phyloP scores from a whole-genome alignment of 148 eudicot species.

The Euryodendron excelsum region DNA sequence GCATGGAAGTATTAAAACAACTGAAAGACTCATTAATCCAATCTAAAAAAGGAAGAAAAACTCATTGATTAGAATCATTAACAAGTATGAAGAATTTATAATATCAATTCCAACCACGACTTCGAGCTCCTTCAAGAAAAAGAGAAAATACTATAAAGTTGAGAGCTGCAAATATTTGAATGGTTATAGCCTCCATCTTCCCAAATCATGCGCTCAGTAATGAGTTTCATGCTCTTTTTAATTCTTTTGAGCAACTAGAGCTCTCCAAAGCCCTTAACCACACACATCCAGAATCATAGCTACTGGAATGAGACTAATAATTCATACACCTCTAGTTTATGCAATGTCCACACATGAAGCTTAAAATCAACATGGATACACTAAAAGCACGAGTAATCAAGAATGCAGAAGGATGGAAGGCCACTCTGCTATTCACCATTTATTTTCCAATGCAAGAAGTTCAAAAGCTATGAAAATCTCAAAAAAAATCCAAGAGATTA shows the following conservation, averaged over 20 bases:
- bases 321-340: not conserved
- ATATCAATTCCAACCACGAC: not conserved
- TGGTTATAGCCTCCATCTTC: not conserved
- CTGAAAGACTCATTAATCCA: not conserved
- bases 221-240: not conserved
- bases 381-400: not conserved
- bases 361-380: not conserved
- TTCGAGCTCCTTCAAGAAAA: not conserved
- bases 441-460: not conserved
- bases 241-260: not conserved
- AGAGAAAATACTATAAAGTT: not conserved
- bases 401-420: not conserved
- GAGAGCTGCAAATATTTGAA: not conserved
- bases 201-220: not conserved
- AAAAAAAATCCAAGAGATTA: not conserved
- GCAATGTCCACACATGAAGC: not conserved
- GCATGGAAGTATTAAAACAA: slow-evolving; percentile 4
- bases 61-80: not conserved
- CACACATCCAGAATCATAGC: not conserved
- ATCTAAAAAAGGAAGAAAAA: not conserved
- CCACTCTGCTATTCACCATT: not conserved
- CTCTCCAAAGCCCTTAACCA: not conserved
- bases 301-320: not conserved
- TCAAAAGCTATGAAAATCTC: not conserved
- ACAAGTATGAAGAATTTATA: not conserved